Base-by-base conservation (phyloP, 73 alveolate genomes). In the Uronychia binucleata region DNA sequence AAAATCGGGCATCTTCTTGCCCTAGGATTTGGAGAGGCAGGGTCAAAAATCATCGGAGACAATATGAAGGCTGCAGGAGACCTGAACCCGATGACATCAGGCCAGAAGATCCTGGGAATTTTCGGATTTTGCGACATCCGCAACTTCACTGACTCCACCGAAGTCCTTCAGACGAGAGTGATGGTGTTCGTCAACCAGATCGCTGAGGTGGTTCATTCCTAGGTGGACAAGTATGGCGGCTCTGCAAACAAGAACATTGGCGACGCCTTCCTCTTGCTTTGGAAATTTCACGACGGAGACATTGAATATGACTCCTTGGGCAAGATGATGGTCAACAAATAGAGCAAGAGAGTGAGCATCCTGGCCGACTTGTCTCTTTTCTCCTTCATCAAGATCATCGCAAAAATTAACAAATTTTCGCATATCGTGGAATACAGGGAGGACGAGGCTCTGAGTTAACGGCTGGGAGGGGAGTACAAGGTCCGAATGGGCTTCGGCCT, bases 401-500 rank as follows among this genome's bases (percentile, higher is more conserved):
- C 97, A 14, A 95, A 96, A 90, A 93, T 96, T 75, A 95, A 93
- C 90, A 93, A 92, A 87, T 91, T 95, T 30, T 86, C 91, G 59
- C 93, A 95, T 82, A 86, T 96, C 85, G 92, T 97, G 0, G 96
- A 86, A 33, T 96, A 96, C 82, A 85, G 98, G 28, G 93, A 93
- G 75, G 93, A 96, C 74, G 86, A 83, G n/a, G 96, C 88, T 14
- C 84, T 85, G 8, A 78, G 74, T 77, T 31, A 59, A 59, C 28
- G 93, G 67, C 78, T 90, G 91, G 89, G 88, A 26, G n/a, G n/a
- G 26, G 92, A 86, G 76, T 93, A 93, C 58, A 75, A 86, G 25
- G 98, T 96, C 57, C 91, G 93, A 67, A 90, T 96, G 94, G 99
- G 98, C 30, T 96, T 96, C 79, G 99, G 99, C 26, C 88, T 96